Conservation (phyloP, 805 yeast genomes). For the Teunomyces barrocoloradensis region DNA sequence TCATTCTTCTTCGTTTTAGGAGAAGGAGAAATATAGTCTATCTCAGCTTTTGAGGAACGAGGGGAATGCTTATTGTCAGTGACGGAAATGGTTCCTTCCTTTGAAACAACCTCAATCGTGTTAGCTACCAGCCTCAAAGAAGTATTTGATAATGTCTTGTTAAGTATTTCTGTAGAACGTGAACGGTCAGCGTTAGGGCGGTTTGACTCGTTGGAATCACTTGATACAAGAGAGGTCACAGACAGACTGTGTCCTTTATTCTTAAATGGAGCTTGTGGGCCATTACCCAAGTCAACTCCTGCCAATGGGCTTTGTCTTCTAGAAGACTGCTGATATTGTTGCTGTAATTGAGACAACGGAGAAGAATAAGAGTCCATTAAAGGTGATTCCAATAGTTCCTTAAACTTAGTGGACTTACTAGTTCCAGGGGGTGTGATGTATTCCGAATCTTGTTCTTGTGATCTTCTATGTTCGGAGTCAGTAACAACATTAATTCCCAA, state of each 20-base stretch:
- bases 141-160: slow-evolving; percentile 11
- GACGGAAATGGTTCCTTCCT: not conserved
- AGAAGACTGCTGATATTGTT: slow-evolving; percentile 9
- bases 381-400: slow-evolving; percentile 12
- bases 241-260: slow-evolving; percentile 2
- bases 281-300: not conserved
- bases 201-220: slow-evolving; percentile 6
- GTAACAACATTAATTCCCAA: slow-evolving; percentile 31
- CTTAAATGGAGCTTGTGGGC: slow-evolving; percentile 6
- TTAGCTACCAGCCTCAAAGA: slow-evolving; percentile 7
- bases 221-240: slow-evolving; percentile 4
- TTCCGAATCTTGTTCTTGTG: slow-evolving; percentile 2
- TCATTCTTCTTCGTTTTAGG: not conserved
- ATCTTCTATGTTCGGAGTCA: slow-evolving; percentile 9
- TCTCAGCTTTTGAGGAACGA: slow-evolving; percentile 6
- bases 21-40: not conserved
- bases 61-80: slow-evolving; percentile 4
- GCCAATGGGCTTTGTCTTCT: not conserved
- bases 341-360: slow-evolving; percentile 14
- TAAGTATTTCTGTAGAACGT: slow-evolving; percentile 9
- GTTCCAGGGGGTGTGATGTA: slow-evolving; percentile 8
- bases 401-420: slow-evolving; percentile 11
- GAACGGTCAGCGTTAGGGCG: slow-evolving; percentile 8
- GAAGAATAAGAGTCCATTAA: slow-evolving; percentile 10
- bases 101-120: slow-evolving; percentile 1